Evolutionary conservation across 495 filamentous ascomycete genomes (phyloP).

Genomic region (Acidomyces sp.): DNA sequence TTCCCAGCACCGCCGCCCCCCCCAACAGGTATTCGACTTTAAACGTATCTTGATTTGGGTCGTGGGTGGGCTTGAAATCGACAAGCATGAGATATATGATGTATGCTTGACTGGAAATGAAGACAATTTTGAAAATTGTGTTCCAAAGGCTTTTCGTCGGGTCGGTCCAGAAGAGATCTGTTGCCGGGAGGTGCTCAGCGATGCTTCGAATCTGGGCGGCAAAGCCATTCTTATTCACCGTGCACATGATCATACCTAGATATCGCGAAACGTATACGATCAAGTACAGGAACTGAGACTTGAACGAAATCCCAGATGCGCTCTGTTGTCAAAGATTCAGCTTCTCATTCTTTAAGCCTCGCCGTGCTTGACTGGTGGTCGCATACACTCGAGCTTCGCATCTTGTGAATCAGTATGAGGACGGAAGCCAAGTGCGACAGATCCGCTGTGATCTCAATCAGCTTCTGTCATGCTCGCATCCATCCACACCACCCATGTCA

Average conservation of each 20-base stretch:
- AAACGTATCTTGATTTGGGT: conserved; percentile 92
- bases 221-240: too few relatives aligned
- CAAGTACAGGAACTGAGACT: conserved; percentile 87
- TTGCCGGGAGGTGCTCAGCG: too few relatives aligned
- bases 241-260: conserved; percentile 60
- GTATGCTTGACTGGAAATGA: conserved; percentile 78
- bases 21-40: conserved; percentile 83
- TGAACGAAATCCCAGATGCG: conserved; percentile 94
- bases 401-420: conserved; percentile 89
- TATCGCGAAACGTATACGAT: conserved; percentile 89
- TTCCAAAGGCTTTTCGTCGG: conserved; percentile 59
- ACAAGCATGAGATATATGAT: conserved; percentile 94
- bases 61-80: conserved; percentile 90
- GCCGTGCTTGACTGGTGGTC: conserved; percentile 2
- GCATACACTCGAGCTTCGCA: conserved; percentile 73
- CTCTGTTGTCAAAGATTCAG: conserved; percentile 43
- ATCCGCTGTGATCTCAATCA: conserved; percentile 47
- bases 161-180: conserved; percentile 68
- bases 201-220: too few relatives aligned
- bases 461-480: background rate
- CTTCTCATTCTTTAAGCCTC: too few relatives aligned
- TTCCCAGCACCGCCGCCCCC: conserved; percentile 59
- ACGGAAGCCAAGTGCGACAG: conserved; percentile 92
- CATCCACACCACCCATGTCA: conserved; percentile 10
- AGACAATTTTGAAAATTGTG: conserved; percentile 88